Conservation (phyloP, 2,329 filamentous ascomycete genomes). For the Fusarium penzigii region DNA sequence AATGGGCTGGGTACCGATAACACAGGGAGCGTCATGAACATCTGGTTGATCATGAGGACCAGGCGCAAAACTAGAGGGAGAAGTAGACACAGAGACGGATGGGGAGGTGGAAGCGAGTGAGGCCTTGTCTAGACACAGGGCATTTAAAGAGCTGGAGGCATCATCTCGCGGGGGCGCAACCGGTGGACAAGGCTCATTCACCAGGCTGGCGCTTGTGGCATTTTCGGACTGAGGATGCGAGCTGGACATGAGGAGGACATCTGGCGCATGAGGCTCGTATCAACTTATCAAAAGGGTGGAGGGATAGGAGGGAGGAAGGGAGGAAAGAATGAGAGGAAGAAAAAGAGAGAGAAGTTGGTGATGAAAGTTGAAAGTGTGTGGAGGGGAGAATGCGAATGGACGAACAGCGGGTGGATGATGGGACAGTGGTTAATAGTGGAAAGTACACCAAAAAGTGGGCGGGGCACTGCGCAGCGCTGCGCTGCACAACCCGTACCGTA, state of each 20-base stretch:
- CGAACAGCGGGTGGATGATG: background rate
- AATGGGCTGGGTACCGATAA: conserved; percentile 16
- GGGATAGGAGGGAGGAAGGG: background rate
- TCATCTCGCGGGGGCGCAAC: too few species aligned
- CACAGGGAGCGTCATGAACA: conserved; percentile 24
- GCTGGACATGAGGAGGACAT: conserved; percentile 62
- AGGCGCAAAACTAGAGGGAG: conserved; percentile 4
- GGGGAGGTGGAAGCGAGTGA: too few species aligned
- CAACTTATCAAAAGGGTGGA: conserved; percentile 15
- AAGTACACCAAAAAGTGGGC: background rate
- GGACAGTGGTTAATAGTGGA: too few species aligned
- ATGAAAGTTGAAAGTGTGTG: conserved; percentile 19
- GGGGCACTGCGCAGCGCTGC: too few species aligned
- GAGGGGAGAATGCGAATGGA: conserved; percentile 21
- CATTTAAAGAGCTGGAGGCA: too few species aligned
- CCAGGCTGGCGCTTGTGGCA: conserved; percentile 52
- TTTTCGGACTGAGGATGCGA: conserved; percentile 52
- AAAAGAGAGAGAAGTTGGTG: conserved; percentile 16
- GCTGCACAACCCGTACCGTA: too few species aligned
- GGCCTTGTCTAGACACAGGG: too few species aligned
- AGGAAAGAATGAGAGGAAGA: conserved; percentile 5
- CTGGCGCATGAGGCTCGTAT: conserved; percentile 39
- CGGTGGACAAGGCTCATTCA: conserved; percentile 35
- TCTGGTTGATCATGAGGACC: conserved; percentile 23
- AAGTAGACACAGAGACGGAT: too few species aligned